Percentiles rank a stretch among this genome's conserved stretches.
These are phyloP conservation scores for Sarocladiaceae sp. DNA, from an alignment of 2,329 filamentous ascomycete genomes.

Conservation along the genomic window DNA sequence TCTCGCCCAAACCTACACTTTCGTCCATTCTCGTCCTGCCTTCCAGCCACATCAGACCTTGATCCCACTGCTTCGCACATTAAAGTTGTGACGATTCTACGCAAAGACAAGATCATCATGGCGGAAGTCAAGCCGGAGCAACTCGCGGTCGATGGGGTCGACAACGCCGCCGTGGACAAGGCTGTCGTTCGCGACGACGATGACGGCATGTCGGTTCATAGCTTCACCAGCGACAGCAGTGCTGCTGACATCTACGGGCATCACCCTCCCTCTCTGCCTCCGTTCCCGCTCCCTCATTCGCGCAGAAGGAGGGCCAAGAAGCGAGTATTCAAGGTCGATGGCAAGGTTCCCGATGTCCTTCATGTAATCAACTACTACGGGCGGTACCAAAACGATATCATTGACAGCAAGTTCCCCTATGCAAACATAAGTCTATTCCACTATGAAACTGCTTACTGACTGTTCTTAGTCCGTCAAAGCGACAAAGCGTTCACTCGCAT, in stretches of 20 bases:
- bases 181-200: not conserved
- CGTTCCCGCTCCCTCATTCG: not conserved
- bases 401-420: constrained; percentile 26
- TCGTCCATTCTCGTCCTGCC: no score
- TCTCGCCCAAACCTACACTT: no score
- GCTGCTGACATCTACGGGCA: no score
- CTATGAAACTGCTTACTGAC: constrained; percentile 13
- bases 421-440: not conserved
- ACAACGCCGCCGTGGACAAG: no score
- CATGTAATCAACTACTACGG: constrained; percentile 35
- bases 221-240: not conserved
- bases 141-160: no score
- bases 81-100: no score
- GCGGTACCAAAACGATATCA: constrained; percentile 21
- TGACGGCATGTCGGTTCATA: not conserved
- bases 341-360: constrained; percentile 33
- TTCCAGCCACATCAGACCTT: no score
- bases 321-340: constrained; percentile 20
- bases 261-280: not conserved
- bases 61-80: no score
- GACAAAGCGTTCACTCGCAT: constrained; percentile 29
- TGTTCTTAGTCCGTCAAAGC: constrained; percentile 29
- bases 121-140: no score
- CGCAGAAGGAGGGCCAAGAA: constrained; percentile 1
- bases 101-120: no score